Base-by-base conservation (phyloP, 768 basidiomycete genomes). In the Russula sp. region DNA sequence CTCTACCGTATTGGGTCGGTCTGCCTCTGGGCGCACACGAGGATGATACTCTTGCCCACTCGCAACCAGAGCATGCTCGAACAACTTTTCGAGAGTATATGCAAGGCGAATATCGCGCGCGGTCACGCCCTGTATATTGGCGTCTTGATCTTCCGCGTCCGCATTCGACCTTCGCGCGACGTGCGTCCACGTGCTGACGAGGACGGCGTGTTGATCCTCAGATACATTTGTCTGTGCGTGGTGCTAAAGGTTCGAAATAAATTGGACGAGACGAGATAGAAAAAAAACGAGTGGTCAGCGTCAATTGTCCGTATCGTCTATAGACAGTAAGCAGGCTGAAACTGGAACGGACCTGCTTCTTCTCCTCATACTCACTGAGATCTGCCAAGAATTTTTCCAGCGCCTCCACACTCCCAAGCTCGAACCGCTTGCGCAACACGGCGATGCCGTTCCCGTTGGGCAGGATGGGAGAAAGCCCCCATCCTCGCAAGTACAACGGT, bases 121-220 rank as follows among this genome's bases (percentile, higher is more conserved):
- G 2, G 62, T 63, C 52, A 63, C 62, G 22, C 62, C 62, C n/a
- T 59, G 52, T 22, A 3, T 59, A 46, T 54, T 43, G 29, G 11
- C 20, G n/a, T 39, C 35, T 13, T 32, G 7, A 18, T 29, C 35
- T 13, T 29, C 13, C 2, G n/a, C 39, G 46, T 20, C 46, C 7
- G 7, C 20, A 22, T 45, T 38, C 41, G 38, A 22, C 14, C 36
- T 29, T 41, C 34, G 57, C 8, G 62, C 62, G 10, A 49, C 62
- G 47, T 63, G 62, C 13, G 62, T 63, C 62, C 62, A 63, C 7
- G 62, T 59, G 8, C 41, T 59, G 46, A 63, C 57, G 13, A 63
- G 39, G 16, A 63, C 57, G 14, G 62, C 45, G 13, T 48, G 52
- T 20, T 63, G 39, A 16, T 29, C 46, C 18, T 38, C 25, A 54